Percentiles rank a stretch among this genome's conserved stretches.
These are phyloP conservation scores for Fusarium equiseti DNA, from an alignment of 2,329 filamentous ascomycete genomes.

Conservation along the genomic window DNA sequence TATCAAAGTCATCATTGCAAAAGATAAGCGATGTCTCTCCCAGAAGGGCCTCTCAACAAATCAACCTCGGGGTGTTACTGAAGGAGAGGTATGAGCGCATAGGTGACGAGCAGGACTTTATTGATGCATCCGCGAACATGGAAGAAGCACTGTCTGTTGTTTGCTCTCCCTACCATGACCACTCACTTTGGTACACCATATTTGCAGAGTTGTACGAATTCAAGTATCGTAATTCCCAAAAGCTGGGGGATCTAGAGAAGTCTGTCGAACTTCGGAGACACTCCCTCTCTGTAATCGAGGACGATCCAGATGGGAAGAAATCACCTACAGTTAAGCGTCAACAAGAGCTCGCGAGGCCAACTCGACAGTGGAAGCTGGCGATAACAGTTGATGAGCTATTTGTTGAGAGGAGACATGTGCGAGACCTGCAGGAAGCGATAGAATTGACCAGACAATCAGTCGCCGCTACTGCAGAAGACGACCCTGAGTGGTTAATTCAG, in stretches of 20 bases:
- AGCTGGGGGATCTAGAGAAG: background rate
- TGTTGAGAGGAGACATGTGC: accelerated
- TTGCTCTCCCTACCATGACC: background rate
- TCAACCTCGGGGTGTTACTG: background rate
- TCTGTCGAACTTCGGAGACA: background rate
- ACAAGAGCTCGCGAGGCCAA: background rate
- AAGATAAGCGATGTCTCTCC: accelerated
- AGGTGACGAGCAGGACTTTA: background rate
- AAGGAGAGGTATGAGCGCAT: background rate
- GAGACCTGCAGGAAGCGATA: background rate
- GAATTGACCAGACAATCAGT: background rate
- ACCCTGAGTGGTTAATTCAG: background rate
- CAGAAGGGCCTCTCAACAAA: accelerated
- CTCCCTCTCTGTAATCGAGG: background rate
- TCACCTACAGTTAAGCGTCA: background rate
- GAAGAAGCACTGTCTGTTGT: background rate
- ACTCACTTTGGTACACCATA: background rate
- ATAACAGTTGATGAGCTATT: background rate
- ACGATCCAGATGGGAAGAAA: accelerated
- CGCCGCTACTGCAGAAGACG: background rate
- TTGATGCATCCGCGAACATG: accelerated
- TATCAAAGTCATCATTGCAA: background rate
- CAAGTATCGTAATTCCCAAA: accelerated
- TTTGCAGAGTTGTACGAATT: background rate
- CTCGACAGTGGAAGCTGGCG: background rate